Evolutionary conservation across 2,329 filamentous ascomycete species (phyloP).

Genomic region (Cadophora gregata): DNA sequence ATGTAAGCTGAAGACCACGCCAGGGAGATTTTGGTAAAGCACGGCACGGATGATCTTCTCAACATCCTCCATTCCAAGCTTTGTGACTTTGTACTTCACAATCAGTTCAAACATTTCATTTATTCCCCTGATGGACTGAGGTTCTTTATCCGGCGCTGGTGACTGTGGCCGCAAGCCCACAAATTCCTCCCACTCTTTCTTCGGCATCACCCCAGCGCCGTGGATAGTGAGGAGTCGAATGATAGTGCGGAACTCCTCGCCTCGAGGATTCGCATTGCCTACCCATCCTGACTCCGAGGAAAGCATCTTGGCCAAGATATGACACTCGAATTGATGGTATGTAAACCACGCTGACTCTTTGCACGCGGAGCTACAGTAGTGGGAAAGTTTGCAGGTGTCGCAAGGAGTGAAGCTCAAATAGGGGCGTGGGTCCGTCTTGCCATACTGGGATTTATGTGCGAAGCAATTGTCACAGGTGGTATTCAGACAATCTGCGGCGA

Average conservation of each 20-base stretch:
- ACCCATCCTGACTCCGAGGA: background rate
- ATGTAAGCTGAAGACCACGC: background rate
- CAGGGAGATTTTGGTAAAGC: background rate
- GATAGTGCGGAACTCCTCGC: conserved; percentile 1
- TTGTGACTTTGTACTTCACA: background rate
- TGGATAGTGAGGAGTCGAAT: conserved; percentile 2
- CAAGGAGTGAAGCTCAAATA: background rate
- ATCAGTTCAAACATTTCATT: background rate
- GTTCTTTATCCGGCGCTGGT: background rate
- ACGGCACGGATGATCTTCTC: conserved; percentile 1
- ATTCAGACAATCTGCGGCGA: background rate
- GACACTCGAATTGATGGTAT: conserved; percentile 11
- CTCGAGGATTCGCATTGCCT: background rate
- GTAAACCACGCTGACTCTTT: background rate
- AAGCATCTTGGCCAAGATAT: background rate
- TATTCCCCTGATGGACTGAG: background rate
- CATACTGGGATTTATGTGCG: background rate
- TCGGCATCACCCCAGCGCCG: background rate
- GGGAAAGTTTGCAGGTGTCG: background rate
- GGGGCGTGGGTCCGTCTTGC: background rate
- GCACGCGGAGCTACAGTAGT: conserved; percentile 1
- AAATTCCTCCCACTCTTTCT: background rate
- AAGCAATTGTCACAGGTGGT: conserved; percentile 18
- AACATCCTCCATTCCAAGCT: background rate
- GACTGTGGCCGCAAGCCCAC: background rate